Percentiles rank a stretch among this genome's conserved stretches.
These are phyloP conservation scores for Sclerotinia minor DNA, from an alignment of 2,329 filamentous ascomycete genomes.

Conservation along the genomic window DNA sequence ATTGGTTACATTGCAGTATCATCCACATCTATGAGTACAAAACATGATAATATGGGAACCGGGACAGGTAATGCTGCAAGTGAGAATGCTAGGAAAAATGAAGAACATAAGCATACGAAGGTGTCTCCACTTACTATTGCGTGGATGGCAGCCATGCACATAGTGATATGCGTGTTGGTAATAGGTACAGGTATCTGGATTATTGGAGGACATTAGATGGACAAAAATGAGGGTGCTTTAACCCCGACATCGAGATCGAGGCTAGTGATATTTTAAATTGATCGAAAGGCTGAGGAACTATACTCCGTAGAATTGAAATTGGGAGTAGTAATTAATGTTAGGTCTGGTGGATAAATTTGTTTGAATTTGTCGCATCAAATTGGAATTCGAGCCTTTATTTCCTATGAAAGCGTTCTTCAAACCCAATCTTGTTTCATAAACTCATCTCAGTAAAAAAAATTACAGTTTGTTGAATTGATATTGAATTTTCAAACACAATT, in stretches of 20 bases:
- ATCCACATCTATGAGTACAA: background rate
- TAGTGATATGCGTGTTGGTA: background rate
- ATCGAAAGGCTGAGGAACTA: background rate
- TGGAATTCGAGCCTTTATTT: background rate
- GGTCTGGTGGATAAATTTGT: background rate
- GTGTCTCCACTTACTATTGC: background rate
- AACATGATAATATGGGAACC: background rate
- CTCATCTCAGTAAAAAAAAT: background rate
- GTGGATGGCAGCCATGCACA: background rate
- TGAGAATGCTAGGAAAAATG: background rate
- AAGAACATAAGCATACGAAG: background rate
- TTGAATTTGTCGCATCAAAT: no score
- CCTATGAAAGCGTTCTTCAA: background rate
- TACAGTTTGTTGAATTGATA: background rate
- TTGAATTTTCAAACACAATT: background rate
- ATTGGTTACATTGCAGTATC: background rate
- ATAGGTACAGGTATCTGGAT: background rate
- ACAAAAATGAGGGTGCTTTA: background rate
- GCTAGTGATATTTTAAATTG: background rate
- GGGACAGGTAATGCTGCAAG: background rate
- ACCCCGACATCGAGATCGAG: background rate
- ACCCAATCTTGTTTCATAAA: background rate
- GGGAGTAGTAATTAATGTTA: background rate
- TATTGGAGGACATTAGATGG: background rate
- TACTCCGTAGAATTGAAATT: background rate